Percentiles rank a stretch among this genome's conserved stretches.
phyloP scores from a whole-genome alignment of 164 flowering plant genomes.

The Pachysandra terminalis region DNA sequence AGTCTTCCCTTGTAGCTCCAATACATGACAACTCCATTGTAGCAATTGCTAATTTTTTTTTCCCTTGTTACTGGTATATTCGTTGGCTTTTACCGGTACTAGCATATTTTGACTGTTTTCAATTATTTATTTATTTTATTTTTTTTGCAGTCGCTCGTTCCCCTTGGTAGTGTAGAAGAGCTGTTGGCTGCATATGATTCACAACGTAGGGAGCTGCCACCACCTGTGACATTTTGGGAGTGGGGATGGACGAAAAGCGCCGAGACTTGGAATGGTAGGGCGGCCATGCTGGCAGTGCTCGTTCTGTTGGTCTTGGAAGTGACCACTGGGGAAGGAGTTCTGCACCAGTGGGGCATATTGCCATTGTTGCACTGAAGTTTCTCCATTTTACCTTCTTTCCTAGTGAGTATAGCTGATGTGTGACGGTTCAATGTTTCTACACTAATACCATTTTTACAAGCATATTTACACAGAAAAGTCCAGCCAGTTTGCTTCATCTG shows the following conservation, averaged over 20 bases:
- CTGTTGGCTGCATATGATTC: conserved; percentile 91
- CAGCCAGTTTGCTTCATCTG: not conserved
- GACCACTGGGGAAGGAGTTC: conserved; percentile 81
- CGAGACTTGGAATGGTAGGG: conserved; percentile 98
- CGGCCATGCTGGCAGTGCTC: conserved; percentile 91
- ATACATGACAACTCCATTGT: too few relatives aligned
- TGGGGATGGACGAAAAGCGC: conserved; percentile 99
- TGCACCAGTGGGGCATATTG: conserved; percentile 89
- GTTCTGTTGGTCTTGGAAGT: conserved; percentile 78
- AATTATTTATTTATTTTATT: not conserved
- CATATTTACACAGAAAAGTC: not conserved
- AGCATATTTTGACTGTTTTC: not conserved
- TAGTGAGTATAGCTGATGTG: not conserved
- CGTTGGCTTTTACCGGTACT: not conserved
- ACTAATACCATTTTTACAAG: not conserved
- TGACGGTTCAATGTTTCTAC: not conserved
- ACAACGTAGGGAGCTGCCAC: conserved; percentile 83
- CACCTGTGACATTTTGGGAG: conserved; percentile 91
- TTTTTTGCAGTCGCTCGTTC: conserved; percentile 79
- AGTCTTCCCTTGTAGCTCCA: too few relatives aligned
- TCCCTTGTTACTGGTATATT: not conserved
- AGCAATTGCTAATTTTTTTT: not conserved
- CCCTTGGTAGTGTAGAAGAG: conserved; percentile 95
- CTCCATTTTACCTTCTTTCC: not conserved
- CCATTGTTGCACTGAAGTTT: conserved; percentile 58